Evolutionary conservation across 179 eudicot species (phyloP).

Genomic region (Spergularia azorica): DNA sequence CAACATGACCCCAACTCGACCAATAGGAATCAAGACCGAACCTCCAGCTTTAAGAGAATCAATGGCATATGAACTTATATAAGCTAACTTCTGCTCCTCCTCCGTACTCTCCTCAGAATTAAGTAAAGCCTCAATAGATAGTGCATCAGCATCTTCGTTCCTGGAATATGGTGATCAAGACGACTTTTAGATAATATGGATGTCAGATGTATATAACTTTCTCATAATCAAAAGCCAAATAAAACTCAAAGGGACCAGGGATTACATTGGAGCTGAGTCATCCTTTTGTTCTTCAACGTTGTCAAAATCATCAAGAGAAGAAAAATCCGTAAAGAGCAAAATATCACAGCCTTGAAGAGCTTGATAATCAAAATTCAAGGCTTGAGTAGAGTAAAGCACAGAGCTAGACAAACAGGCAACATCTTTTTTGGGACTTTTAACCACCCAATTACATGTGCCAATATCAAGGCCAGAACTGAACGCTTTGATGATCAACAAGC

Average conservation of each 20-base stretch:
- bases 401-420: constrained; percentile 58
- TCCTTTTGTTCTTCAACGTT: constrained; percentile 33
- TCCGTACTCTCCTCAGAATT: constrained; percentile 54
- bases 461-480: constrained; percentile 91
- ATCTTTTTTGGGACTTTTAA: constrained; percentile 54
- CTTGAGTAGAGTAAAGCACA: constrained; percentile 50
- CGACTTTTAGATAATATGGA: background rate
- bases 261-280: constrained; percentile 33
- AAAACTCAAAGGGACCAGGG: constrained; percentile 27
- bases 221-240: constrained; percentile 2
- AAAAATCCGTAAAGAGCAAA: constrained; percentile 66
- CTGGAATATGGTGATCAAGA: constrained; percentile 36
- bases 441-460: constrained; percentile 83
- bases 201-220: too few relatives aligned
- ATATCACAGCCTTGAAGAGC: constrained; percentile 65
- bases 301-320: constrained; percentile 35
- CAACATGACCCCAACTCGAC: constrained; percentile 65
- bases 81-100: constrained; percentile 74
- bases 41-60: constrained; percentile 78
- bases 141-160: constrained; percentile 26
- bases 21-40: constrained; percentile 75
- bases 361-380: constrained; percentile 66
- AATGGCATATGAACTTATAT: constrained; percentile 57
- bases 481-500: constrained; percentile 61
- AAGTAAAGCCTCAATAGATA: constrained; percentile 36